Evolutionary conservation across 441 rosid genomes (phyloP), one percentile per base, ranked within the genome.

Genomic region (Theobroma grandiflorum): DNA sequence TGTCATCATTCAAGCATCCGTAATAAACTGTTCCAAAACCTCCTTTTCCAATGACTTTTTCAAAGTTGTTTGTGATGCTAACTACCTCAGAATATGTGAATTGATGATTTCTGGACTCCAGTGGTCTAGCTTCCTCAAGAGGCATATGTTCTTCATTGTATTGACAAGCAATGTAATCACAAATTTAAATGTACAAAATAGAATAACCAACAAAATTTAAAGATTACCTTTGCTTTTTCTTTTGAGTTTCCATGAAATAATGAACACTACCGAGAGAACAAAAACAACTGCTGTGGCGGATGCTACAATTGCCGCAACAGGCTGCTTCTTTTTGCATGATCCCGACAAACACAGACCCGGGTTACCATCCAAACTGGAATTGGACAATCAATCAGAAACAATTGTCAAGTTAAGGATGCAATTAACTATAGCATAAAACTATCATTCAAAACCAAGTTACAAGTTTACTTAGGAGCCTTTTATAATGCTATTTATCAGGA

Each of bases 241-340:
- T 45, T 45, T 45, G 49, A 45, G 49, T 45, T 45, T 45, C 11
- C 49, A 6, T 45, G 49, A 26, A 26, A 26, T 9, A 45, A 45
- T 45, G 49, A 45, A 5, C 50, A 70, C 85, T 1, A 71, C 5
- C 37, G 84, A 16, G 62, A 88, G 16, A 57, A 79, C 42, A n/a
- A 77, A 2, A 4, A 81, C 33, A 8, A 85, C 76, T 77, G 82
- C 78, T 10, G 65, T 79, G 38, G 76, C 26, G 8, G 88, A 84
- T 74, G 82, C 91, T 33, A 75, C 87, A 47, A 87, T 11, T 6
- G 91, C 84, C 45, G 83, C 67, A 15, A 82, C 45, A 6, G 64
- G 20, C 63, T 80, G 73, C 62, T 80, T 66, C 38, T 85, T 45
- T 45, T 45, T 80, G 68, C 90, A 89, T 61, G 92, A 82, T 76